Base-by-base conservation (phyloP, 306 rosid species). In the Rubus idaeus region DNA sequence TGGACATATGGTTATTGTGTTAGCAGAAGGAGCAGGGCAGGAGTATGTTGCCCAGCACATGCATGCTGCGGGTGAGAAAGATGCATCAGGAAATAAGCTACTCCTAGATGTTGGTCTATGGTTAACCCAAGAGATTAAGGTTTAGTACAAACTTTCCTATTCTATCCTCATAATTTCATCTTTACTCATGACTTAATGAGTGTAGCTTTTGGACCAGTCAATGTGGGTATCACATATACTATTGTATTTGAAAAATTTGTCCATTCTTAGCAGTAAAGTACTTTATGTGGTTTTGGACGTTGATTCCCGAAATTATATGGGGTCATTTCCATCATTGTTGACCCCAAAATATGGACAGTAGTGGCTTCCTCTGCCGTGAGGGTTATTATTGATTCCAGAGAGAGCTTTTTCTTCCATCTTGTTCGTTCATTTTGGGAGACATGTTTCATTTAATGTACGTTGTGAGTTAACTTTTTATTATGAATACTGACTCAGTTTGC, bases 21-120 rank as follows among this genome's bases (percentile, higher is more conserved):
- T 95, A 83, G 98, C 98, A 63, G 98, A 92, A 88, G 98, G 98
- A 82, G 96, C 98, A 42, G 97, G 98, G 65, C 93, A 92, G 84
- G 96, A 92, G 47, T 87, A 86, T 82, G 69, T 90, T 84, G 87
- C 92, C 64, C 85, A 79, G 69, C 96, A 91, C 39, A 75, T 79
- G 84, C 78, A 70, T 10, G 75, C 84, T 4, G 77, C 53, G 55
- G 84, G 53, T 49, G 76, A 75, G 79, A 94, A 88, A 76, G 97
- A 94, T 84, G 97, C 98, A 70, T 94, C 98, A 0, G 97, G 98
- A 82, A 94, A 90, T 84, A 89, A 75, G 83, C 91, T 92, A 60
- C 93, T 94, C 69, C 90, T 81, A 73, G 98, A 94, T 82, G 86
- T 88, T 78, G 97, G 98, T 80, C 88, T 78, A 2, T 95, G 98